Evolutionary conservation across 2,329 filamentous ascomycete genomes (phyloP).

Genomic region (Sporothrix mexicana): DNA sequence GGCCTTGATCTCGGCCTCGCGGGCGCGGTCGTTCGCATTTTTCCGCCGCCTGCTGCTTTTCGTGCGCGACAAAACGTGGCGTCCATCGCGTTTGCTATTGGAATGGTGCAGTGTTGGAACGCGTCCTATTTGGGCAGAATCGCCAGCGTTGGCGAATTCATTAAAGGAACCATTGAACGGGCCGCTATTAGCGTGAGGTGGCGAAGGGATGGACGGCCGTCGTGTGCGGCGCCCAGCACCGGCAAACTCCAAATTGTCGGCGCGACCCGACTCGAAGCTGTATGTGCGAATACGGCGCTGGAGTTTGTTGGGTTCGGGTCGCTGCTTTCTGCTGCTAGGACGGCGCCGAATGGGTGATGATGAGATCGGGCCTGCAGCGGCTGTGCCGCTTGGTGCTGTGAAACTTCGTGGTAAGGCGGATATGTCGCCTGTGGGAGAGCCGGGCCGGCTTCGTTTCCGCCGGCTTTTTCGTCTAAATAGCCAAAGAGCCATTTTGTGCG

Average conservation of each 20-base stretch:
- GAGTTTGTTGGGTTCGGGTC: conserved; percentile 55
- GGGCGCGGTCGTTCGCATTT: conserved; percentile 70
- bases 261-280: conserved; percentile 67
- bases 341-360: conserved; percentile 38
- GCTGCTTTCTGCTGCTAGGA: conserved; percentile 52
- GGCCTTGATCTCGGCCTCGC: conserved; percentile 86
- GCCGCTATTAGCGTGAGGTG: conserved; percentile 26
- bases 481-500: conserved; percentile 74
- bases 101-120: conserved; percentile 62
- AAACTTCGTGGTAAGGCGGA: conserved; percentile 43
- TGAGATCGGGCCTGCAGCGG: conserved; percentile 40
- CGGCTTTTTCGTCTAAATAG: conserved; percentile 78
- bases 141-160: conserved; percentile 21
- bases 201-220: conserved; percentile 26
- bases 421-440: conserved; percentile 60
- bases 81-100: conserved; percentile 62
- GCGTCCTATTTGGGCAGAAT: conserved; percentile 46
- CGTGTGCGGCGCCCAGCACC: conserved; percentile 33
- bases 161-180: conserved; percentile 5
- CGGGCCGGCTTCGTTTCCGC: conserved; percentile 61
- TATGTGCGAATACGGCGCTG: conserved; percentile 58
- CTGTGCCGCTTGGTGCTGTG: conserved; percentile 40
- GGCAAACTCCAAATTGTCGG: conserved; percentile 57
- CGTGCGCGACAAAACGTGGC: conserved; percentile 65
- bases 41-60: conserved; percentile 82